These are phyloP conservation scores for Kwoniella sp. DNA, from an alignment of 768 basidiomycete species.

Conservation along the genomic window DNA sequence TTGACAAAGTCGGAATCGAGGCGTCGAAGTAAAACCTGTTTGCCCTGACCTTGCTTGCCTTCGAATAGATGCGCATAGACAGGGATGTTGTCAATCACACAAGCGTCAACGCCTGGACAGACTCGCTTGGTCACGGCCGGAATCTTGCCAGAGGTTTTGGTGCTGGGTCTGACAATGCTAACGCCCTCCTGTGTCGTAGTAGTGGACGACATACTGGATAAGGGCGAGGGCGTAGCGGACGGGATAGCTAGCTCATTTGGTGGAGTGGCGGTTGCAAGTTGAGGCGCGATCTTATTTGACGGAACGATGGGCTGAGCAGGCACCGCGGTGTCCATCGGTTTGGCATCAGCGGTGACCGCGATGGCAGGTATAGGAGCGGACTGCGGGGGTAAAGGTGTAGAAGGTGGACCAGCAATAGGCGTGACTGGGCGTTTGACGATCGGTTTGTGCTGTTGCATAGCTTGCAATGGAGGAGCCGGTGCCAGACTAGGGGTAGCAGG, in stretches of 20 bases:
- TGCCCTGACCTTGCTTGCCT: constrained; percentile 6
- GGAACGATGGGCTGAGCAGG: constrained; percentile 1
- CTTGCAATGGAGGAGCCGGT: too few relatives aligned
- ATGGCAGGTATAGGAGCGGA: constrained; percentile 6
- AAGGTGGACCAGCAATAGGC: neutral
- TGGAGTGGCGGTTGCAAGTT: constrained; percentile 1
- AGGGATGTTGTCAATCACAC: constrained; percentile 40
- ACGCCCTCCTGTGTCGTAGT: too few relatives aligned
- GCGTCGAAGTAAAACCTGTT: constrained; percentile 24
- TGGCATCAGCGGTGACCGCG: neutral
- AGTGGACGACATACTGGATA: neutral
- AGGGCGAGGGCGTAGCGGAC: neutral
- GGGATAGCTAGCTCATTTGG: neutral
- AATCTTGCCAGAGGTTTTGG: constrained; percentile 7
- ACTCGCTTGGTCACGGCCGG: constrained; percentile 18
- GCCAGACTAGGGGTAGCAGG: too few relatives aligned
- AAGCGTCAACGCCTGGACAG: constrained; percentile 32
- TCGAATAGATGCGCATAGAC: constrained; percentile 28
- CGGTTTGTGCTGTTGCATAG: neutral
- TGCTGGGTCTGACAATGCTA: too few relatives aligned
- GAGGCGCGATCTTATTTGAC: neutral
- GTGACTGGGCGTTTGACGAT: constrained; percentile 1
- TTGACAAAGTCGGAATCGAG: constrained; percentile 44
- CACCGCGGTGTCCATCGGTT: neutral
- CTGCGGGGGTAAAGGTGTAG: neutral